These are phyloP conservation scores for Aspergillus tubingensis DNA, from an alignment of 2,329 filamentous ascomycete genomes.

Conservation along the genomic window DNA sequence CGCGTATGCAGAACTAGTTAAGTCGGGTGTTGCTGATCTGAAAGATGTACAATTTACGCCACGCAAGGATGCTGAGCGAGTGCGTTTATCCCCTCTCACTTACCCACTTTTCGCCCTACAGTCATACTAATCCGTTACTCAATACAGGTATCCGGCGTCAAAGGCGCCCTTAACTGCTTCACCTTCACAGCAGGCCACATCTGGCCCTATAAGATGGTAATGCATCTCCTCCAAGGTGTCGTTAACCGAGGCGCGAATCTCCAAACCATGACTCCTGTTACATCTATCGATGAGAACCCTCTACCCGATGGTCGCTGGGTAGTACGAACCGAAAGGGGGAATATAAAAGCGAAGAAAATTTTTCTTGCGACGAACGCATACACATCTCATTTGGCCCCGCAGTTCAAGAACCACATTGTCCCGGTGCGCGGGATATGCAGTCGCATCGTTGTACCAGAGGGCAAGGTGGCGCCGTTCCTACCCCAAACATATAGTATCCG, in stretches of 20 bases:
- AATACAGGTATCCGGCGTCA: constrained; percentile 9
- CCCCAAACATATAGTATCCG: constrained; percentile 55
- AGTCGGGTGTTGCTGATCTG: neutral
- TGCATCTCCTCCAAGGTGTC: constrained; percentile 63
- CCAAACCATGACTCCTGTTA: constrained; percentile 55
- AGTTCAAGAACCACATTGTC: constrained; percentile 69
- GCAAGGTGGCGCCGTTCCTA: constrained; percentile 21
- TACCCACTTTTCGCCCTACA: neutral
- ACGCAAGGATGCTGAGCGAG: neutral
- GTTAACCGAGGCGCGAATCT: constrained; percentile 51
- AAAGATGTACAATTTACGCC: neutral
- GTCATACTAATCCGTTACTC: too few relatives aligned
- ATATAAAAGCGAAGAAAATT: constrained; percentile 63
- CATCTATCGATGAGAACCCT: constrained; percentile 18
- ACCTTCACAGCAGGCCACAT: constrained; percentile 36
- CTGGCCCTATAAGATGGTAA: constrained; percentile 79
- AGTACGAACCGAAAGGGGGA: constrained; percentile 62
- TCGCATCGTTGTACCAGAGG: constrained; percentile 30
- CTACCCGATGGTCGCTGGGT: constrained; percentile 52
- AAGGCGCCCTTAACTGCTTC: constrained; percentile 37
- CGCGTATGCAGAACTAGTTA: neutral
- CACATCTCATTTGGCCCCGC: constrained; percentile 71
- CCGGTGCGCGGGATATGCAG: constrained; percentile 65
- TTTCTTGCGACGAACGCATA: constrained; percentile 86
- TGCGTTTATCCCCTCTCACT: neutral